Conservation (phyloP, 441 rosid genomes). For the Pelargonium citronellum region DNA sequence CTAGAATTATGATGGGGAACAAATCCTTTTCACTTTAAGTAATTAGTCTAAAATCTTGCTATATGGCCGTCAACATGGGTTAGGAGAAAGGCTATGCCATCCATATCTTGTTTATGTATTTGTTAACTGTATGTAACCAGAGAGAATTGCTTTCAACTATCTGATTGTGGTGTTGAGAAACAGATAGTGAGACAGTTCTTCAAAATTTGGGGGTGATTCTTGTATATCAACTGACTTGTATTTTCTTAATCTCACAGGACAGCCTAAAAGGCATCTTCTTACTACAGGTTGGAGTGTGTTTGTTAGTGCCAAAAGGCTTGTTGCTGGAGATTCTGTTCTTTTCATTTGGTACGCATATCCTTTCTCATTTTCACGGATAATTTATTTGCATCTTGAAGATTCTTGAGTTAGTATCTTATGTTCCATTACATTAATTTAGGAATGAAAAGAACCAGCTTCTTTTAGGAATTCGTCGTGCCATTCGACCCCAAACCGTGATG, state of each 20-base stretch:
- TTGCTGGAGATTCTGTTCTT: slow-evolving; percentile 94
- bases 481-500: slow-evolving; percentile 89
- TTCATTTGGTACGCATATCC: slow-evolving; percentile 69
- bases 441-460: slow-evolving; percentile 90
- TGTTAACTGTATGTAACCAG: background rate
- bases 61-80: background rate
- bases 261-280: slow-evolving; percentile 95
- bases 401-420: background rate
- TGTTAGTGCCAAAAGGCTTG: slow-evolving; percentile 92
- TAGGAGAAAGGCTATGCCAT: no score
- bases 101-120: background rate
- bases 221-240: background rate
- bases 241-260: slow-evolving; percentile 53
- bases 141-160: background rate
- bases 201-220: background rate
- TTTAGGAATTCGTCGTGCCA: slow-evolving; percentile 89
- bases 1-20: background rate
- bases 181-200: background rate
- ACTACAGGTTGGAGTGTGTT: slow-evolving; percentile 99
- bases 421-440: slow-evolving; percentile 33
- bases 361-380: background rate
- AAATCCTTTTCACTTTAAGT: background rate
- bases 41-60: background rate
- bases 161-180: background rate
- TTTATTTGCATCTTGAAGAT: background rate